Base-by-base conservation (phyloP, 768 basidiomycete species). In the Xanthoconium stramineum region DNA sequence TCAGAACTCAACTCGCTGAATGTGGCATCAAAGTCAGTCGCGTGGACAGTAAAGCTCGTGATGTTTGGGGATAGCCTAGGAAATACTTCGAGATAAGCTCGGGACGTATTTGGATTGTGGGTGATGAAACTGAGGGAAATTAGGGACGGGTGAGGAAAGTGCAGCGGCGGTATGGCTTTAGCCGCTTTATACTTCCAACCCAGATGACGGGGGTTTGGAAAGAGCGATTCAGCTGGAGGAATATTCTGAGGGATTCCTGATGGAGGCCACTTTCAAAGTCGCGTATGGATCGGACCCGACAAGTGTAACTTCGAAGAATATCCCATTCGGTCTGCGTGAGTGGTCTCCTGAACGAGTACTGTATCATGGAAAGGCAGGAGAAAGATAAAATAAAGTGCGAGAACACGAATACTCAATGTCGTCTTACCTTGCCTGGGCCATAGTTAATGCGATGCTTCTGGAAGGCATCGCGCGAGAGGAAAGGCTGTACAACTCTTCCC, bases 391-490 rank as follows among this genome's bases (percentile, higher is more conserved):
- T 7, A 42, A 24, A 15, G 15, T 35, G 42, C 28, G 32, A 24
- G 24, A 24, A 24, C 4, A 33, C n/a, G 32, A 12, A 44, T 2
- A 8, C 36, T 17, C 11, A n/a, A 6, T 36, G 29, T 6, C 3
- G 8, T 7, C 33, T 36, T n/a, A 38, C 51, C 14, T 32, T 6
- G 13, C 20, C 14, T 5, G 14, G 12, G 30, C 6, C 2, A 35
- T n/a, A 28, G 8, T 36, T 3, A 20, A 29, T 13, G 42, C 24
- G 24, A 24, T 12, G 50, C 30, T 12, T 10, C 33, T 17, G 40
- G 54, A 37, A 49, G 47, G 44, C 54, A 55, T 3, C 20, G 40
- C 9, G 19, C 54, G 4, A 55, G 54, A 11, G 54, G 54, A 6
- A 40, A 55, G 14, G 29, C 44, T 12, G 28, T 3, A 1, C 17